Base-by-base conservation (phyloP, 495 filamentous ascomycete species). In the Pyrenula aspistea region DNA sequence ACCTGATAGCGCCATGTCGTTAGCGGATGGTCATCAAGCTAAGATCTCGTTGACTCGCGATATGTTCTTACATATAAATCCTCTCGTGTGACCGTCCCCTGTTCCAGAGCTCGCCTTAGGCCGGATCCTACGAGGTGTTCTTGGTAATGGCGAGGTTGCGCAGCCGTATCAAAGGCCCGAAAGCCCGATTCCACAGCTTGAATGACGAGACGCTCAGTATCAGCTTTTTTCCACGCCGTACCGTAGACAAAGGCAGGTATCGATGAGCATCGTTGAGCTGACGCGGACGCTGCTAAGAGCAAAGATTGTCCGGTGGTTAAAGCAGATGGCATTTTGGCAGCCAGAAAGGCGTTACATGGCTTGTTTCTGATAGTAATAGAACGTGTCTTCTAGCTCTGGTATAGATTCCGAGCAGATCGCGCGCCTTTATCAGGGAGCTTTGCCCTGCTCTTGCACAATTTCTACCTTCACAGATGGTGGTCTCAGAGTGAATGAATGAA, bases 171-270 rank as follows among this genome's bases (percentile, higher is more conserved):
- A 55, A 92, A 71, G 19, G 75, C 87, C 4, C 79, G 75, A 65
- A 93, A 94, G 8, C 89, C 89, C 12, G 81, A 69, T 54, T 76
- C 73, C 59, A 94, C 63, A 22, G 89, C 89, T 60, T 77, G 70
- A 62, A 83, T 76, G 23, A 91, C 87, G 1, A 90, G 75, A 36
- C 81, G 75, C 20, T 78, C 74, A 0, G 85, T 89, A 24, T 68
- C 69, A 2, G 83, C 82, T 65, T 88, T 87, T 70, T 92, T 91
- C 89, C 88, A 92, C n/a, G 89, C 89, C 8, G 88, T 91, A 49
- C 88, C 89, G 63, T 94, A 94, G 56, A 93, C 67, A 58, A 90
- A 75, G 56, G 73, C 70, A 4, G 84, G 85, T 25, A 76, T 48
- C 19, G 11, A 19, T 11, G 42, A 48, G 42, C 42, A 11, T 48